Evolutionary conservation across 2,329 filamentous ascomycete species (phyloP).

Genomic region (Pseudocercospora pini-densiflorae): DNA sequence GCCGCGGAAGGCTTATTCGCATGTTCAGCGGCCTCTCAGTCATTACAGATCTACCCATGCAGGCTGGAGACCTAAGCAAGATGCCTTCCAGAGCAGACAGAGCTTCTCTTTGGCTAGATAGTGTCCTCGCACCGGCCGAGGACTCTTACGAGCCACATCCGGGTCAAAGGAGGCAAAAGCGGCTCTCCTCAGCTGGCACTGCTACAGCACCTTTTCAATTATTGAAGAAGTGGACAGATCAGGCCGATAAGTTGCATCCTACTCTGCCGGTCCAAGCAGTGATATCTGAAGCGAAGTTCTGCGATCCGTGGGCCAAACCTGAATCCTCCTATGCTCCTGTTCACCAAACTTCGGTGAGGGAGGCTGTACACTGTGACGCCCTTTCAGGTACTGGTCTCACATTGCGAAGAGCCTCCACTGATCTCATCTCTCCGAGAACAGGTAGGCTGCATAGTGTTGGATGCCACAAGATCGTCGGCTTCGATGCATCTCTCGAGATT

Average conservation of each 20-base stretch:
- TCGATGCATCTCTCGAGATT: conserved; percentile 6
- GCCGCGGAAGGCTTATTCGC: conserved; percentile 1
- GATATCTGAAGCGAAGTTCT: neutral
- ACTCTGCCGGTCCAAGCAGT: neutral
- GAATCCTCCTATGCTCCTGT: neutral
- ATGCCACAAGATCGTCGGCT: neutral
- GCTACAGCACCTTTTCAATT: conserved; percentile 11
- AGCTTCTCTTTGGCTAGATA: conserved; percentile 11
- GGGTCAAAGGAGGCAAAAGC: conserved; percentile 7
- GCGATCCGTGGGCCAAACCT: neutral
- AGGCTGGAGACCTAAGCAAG: neutral
- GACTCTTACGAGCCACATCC: conserved; percentile 7
- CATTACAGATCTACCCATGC: conserved; percentile 7
- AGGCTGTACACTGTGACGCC: neutral
- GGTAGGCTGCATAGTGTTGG: conserved; percentile 10
- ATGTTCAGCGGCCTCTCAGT: conserved; percentile 19
- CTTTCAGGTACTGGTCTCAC: neutral
- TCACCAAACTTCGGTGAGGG: neutral
- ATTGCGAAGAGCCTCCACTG: conserved; percentile 7
- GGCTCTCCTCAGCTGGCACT: conserved; percentile 14
- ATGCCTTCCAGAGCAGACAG: neutral
- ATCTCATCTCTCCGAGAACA: conserved; percentile 15
- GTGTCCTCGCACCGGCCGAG: neutral
- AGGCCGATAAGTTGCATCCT: neutral
- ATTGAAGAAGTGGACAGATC: conserved; percentile 15